A percentile compares a stretch with the other conserved stretches of the same genome.
phyloP scores from a whole-genome alignment of 1,139 yeast genomes.

The Taphrina populina region DNA sequence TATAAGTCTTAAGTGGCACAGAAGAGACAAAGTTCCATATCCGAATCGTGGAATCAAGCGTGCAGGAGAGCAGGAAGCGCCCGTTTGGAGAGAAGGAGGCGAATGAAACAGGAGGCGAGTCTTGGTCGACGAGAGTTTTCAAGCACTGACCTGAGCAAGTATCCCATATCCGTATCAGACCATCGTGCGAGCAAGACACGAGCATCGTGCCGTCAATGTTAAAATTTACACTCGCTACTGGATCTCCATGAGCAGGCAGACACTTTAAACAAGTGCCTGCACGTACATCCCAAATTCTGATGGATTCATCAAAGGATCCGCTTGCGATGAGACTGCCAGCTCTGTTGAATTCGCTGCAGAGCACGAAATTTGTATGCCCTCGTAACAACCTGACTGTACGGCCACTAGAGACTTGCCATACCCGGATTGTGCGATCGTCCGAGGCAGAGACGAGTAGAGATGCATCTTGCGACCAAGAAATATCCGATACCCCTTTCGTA shows the following conservation, averaged over 20 bases:
- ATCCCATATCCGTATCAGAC: conserved; percentile 81
- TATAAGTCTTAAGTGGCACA: conserved; percentile 71
- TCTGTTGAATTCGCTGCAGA: conserved; percentile 65
- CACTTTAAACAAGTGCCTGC: conserved; percentile 72
- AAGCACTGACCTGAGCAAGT: conserved; percentile 86
- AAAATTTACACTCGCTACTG: conserved; percentile 72
- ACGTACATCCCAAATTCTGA: conserved; percentile 78
- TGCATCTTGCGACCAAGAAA: conserved; percentile 77
- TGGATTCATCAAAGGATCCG: conserved; percentile 77
- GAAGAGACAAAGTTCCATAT: conserved; percentile 82
- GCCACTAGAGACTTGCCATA: conserved; percentile 62
- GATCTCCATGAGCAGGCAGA: conserved; percentile 90
- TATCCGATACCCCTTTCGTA: conserved; percentile 63
- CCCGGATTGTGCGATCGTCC: conserved; percentile 76
- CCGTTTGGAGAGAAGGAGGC: conserved; percentile 82
- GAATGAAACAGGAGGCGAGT: conserved; percentile 58
- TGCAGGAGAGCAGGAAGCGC: conserved; percentile 70
- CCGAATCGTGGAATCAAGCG: conserved; percentile 74
- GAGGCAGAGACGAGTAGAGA: conserved; percentile 75
- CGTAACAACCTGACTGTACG: conserved; percentile 59
- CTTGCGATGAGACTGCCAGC: conserved; percentile 78
- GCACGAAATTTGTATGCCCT: conserved; percentile 86
- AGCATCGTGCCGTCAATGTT: conserved; percentile 79
- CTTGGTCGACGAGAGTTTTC: conserved; percentile 64
- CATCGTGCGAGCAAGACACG: conserved; percentile 88